Conservation (phyloP, 2,329 filamentous ascomycete species). For the Calonectria crousiana region DNA sequence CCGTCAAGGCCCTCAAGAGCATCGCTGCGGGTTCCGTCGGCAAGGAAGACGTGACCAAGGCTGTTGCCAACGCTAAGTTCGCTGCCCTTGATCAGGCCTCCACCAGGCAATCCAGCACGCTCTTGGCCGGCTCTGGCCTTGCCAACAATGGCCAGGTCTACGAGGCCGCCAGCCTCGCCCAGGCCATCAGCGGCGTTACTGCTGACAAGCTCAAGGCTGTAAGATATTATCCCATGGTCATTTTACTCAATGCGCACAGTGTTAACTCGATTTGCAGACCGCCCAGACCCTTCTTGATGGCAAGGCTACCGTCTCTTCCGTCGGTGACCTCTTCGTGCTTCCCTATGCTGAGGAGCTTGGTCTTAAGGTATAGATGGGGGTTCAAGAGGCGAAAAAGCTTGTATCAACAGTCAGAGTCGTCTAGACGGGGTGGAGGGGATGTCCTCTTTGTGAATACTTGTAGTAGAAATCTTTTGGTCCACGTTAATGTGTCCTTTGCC, state of each 20-base stretch:
- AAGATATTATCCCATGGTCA: conserved; percentile 55
- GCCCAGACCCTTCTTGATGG: conserved; percentile 88
- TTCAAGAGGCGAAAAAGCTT: conserved; percentile 51
- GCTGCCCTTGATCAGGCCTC: conserved; percentile 86
- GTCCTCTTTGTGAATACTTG: conserved; percentile 60
- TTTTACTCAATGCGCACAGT: conserved; percentile 37
- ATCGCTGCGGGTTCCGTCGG: conserved; percentile 80
- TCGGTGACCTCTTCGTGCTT: conserved; percentile 91
- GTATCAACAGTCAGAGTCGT: conserved; percentile 58
- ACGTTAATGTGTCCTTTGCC: conserved; percentile 34
- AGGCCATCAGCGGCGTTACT: conserved; percentile 84
- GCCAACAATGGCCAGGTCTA: conserved; percentile 85
- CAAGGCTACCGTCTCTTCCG: conserved; percentile 89
- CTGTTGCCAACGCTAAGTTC: conserved; percentile 93
- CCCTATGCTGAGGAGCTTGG: conserved; percentile 96
- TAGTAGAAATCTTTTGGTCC: conserved; percentile 57
- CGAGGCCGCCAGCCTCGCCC: conserved; percentile 83
- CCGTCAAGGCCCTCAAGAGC: conserved; percentile 85
- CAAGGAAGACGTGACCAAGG: conserved; percentile 92
- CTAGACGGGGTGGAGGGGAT: conserved; percentile 52
- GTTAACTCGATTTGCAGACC: conserved; percentile 66
- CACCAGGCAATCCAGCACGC: conserved; percentile 80
- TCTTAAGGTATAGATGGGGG: conserved; percentile 83
- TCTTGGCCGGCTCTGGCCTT: conserved; percentile 86
- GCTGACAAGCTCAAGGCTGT: conserved; percentile 88